Evolutionary conservation across 768 basidiomycete species (phyloP).

Genomic region (Jaapia argillacea): DNA sequence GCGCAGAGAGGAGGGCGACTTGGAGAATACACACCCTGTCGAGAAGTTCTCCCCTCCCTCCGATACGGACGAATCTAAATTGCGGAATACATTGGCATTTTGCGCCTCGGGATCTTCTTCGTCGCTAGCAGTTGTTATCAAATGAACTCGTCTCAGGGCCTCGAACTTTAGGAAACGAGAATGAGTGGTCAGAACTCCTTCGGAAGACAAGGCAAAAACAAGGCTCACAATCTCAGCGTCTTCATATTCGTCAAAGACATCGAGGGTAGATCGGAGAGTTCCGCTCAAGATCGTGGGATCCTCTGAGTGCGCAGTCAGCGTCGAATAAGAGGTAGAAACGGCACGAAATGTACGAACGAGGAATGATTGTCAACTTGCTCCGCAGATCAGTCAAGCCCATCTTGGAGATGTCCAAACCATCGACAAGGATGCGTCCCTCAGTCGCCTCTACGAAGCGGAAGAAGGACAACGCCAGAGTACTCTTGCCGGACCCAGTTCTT

Average conservation of each 20-base stretch:
- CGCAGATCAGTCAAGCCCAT: slow-evolving; percentile 80
- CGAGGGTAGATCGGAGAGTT: slow-evolving; percentile 71
- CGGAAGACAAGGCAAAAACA: neutral
- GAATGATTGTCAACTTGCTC: slow-evolving; percentile 66
- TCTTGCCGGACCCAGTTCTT: slow-evolving; percentile 62
- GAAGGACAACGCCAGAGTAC: slow-evolving; percentile 74
- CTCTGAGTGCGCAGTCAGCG: too few relatives aligned
- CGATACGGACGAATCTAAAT: slow-evolving; percentile 62
- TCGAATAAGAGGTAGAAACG: slow-evolving; percentile 1
- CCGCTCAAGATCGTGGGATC: slow-evolving; percentile 86
- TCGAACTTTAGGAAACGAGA: slow-evolving; percentile 48
- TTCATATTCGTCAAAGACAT: slow-evolving; percentile 80
- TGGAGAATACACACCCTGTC: slow-evolving; percentile 40
- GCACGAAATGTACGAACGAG: slow-evolving; percentile 34
- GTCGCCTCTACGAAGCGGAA: slow-evolving; percentile 86
- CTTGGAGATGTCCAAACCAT: slow-evolving; percentile 68
- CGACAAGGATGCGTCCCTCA: slow-evolving; percentile 63
- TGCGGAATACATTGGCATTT: slow-evolving; percentile 70
- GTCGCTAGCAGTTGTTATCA: slow-evolving; percentile 50
- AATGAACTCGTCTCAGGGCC: slow-evolving; percentile 73
- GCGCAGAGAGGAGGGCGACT: neutral
- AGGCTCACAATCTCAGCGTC: slow-evolving; percentile 67
- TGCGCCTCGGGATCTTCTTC: slow-evolving; percentile 37
- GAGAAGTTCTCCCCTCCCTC: slow-evolving; percentile 91
- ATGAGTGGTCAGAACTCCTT: slow-evolving; percentile 3